Evolutionary conservation across 2,329 filamentous ascomycete genomes (phyloP), one percentile per base, ranked within the genome.

Genomic region (Arthrobotrys sinensis): DNA sequence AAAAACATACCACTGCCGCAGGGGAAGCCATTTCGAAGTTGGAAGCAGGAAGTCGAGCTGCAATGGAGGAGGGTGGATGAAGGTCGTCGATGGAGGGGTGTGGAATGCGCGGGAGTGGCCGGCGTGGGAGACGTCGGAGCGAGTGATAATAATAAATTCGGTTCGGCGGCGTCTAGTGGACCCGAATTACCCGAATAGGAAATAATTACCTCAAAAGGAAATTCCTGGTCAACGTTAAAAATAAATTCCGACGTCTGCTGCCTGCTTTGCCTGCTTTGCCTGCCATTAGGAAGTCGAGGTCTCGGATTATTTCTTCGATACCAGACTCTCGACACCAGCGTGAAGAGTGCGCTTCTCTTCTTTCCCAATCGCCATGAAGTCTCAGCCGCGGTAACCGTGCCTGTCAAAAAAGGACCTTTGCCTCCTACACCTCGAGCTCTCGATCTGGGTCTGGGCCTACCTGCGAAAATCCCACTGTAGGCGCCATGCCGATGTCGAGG

Each of bases 1-100:
- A 43, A 50, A 5, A 55, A 76, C 72, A 36, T 76, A 76, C 72
- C 57, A 76, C 72, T 65, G 72, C 72, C n/a, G 72, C 72, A 6
- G 72, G 72, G 36, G 72, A 76, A 21, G 72, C 72, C 72, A 76
- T 76, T 76, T 43, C 45, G 48, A 36, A 53, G 14, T 36, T 6
- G 12, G 38, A n/a, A n/a, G 36, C 14, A 5, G 53, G 24, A 32
- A 21, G 38, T 46, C 4, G 28, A n/a, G 21, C 10, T 24, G 48
- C 36, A 55, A 48, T 24, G 12, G 55, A 45, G 2, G 53, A 12
- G 4, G 32, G 24, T 32, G 48, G 52, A 24, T 14, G 28, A 34
- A 16, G 3, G 64, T 43, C 36, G 32, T 36, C n/a, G 36, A 16
- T 60, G 32, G 48, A 16, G 48, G 48, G 64, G 46, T 16, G 24